Conservation (phyloP, 2,329 filamentous ascomycete genomes). For the Blumeriella jaapii region DNA sequence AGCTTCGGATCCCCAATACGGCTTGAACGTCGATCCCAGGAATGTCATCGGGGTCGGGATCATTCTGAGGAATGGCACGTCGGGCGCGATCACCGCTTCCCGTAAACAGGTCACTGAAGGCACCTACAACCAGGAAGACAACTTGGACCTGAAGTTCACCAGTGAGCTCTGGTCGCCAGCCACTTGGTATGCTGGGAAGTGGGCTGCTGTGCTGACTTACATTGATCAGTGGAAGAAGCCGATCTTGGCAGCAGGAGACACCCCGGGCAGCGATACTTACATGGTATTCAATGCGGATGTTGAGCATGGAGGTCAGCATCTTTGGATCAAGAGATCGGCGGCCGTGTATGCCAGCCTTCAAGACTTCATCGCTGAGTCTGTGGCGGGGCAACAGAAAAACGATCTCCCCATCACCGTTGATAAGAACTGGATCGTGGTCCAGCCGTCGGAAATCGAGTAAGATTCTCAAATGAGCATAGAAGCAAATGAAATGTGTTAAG, state of each 20-base stretch:
- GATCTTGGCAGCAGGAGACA: conserved; percentile 6
- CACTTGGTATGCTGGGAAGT: conserved; percentile 7
- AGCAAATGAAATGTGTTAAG: too few relatives aligned
- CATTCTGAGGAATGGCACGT: conserved; percentile 3
- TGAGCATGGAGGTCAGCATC: conserved; percentile 3
- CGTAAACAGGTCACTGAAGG: conserved; percentile 4
- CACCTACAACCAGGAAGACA: conserved; percentile 4
- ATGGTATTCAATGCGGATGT: conserved; percentile 7
- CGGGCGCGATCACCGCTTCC: conserved; percentile 5
- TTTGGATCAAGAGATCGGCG: conserved; percentile 4
- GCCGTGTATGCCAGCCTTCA: conserved; percentile 2
- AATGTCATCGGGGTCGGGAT: conserved; percentile 6
- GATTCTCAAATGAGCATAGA: too few relatives aligned
- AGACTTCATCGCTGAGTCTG: conserved; percentile 1
- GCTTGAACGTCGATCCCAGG: conserved; percentile 5
- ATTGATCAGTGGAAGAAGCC: conserved; percentile 7
- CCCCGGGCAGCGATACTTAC: conserved; percentile 6
- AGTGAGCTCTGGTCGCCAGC: conserved; percentile 5
- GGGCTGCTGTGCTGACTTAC: conserved; percentile 5
- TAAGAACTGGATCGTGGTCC: conserved; percentile 5
- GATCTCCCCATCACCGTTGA: conserved; percentile 1
- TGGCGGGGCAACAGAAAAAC: conserved; percentile 1
- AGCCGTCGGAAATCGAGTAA: conserved; percentile 2
- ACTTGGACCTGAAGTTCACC: conserved; percentile 3
- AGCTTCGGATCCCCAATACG: conserved; percentile 6